Evolutionary conservation across 164 flowering plant genomes (phyloP).

Genomic region (Vitis rotundifolia): DNA sequence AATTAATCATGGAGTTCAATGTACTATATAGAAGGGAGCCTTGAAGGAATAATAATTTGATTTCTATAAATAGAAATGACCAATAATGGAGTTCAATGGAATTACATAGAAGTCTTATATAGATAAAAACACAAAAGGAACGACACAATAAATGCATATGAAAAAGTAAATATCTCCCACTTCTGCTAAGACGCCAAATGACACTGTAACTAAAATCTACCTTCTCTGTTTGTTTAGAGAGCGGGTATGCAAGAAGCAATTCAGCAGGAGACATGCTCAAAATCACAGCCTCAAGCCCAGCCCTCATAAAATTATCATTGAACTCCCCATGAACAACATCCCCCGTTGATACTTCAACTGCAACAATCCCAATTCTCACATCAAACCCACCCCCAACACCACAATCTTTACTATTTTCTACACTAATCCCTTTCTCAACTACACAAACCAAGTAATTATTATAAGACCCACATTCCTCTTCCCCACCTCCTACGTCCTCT

Average conservation of each 20-base stretch:
- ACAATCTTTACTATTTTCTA: slow-evolving; percentile 23
- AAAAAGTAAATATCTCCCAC: too few relatives aligned
- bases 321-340: slow-evolving; percentile 87
- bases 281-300: slow-evolving; percentile 71
- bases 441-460: slow-evolving; percentile 76
- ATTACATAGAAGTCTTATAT: too few relatives aligned
- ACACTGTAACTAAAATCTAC: slow-evolving; percentile 28
- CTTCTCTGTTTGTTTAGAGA: slow-evolving; percentile 84
- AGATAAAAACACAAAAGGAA: too few relatives aligned
- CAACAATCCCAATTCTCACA: slow-evolving; percentile 73
- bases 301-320: slow-evolving; percentile 68
- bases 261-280: slow-evolving; percentile 79
- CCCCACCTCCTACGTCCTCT: slow-evolving; percentile 64
- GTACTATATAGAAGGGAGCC: too few relatives aligned
- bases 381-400: slow-evolving; percentile 44
- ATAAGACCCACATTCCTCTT: slow-evolving; percentile 54
- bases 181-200: too few relatives aligned
- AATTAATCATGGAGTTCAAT: too few relatives aligned
- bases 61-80: too few relatives aligned
- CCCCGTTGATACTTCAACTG: slow-evolving; percentile 83
- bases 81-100: too few relatives aligned
- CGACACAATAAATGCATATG: too few relatives aligned
- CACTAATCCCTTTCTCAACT: slow-evolving; percentile 51
- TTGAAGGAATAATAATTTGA: too few relatives aligned
- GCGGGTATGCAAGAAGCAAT: slow-evolving; percentile 70